These are phyloP conservation scores for Phialophora tarda DNA, from an alignment of 2,329 filamentous ascomycete species.

Conservation along the genomic window DNA sequence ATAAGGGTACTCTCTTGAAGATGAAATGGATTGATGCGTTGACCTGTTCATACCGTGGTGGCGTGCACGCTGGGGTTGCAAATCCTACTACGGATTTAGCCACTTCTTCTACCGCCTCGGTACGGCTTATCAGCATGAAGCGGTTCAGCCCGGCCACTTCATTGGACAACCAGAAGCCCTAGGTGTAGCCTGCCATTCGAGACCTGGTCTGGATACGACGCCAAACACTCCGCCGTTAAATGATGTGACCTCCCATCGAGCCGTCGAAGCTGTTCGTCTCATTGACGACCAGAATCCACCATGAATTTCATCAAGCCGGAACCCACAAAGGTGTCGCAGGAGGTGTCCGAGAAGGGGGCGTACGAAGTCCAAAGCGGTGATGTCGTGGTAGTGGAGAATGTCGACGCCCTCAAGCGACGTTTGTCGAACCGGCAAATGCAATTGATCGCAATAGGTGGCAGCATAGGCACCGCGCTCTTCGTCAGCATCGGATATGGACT, in stretches of 20 bases:
- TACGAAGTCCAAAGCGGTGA: not conserved
- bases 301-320: not conserved
- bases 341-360: not conserved
- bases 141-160: not conserved
- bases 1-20: too few relatives aligned
- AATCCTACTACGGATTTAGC: not conserved
- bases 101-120: not conserved
- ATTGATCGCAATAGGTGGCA: conserved; percentile 50
- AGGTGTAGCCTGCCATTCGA: not conserved
- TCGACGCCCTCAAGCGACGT: conserved; percentile 6
- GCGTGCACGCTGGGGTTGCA: not conserved
- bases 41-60: too few relatives aligned
- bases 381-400: not conserved
- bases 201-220: not conserved
- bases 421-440: conserved; percentile 44
- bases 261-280: not conserved
- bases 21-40: too few relatives aligned
- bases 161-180: not conserved
- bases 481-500: conserved; percentile 46
- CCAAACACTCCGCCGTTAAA: not conserved
- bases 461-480: conserved; percentile 46
- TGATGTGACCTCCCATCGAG: not conserved
- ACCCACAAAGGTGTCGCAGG: not conserved
- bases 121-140: not conserved
- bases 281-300: not conserved